Conservation (phyloP, 306 rosid species). For the Inga oerstediana region DNA sequence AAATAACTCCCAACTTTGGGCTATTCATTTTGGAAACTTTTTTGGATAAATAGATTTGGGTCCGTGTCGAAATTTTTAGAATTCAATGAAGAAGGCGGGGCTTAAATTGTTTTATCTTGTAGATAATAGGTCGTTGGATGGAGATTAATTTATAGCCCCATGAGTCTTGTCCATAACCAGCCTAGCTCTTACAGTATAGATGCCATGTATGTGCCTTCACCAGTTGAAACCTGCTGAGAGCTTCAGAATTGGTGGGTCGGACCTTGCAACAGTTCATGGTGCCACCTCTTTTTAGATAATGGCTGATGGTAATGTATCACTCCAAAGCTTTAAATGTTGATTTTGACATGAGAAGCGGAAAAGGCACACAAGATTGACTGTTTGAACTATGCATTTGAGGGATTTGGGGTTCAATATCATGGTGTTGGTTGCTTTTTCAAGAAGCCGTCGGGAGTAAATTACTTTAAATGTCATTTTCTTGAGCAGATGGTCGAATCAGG, state of each 20-base stretch:
- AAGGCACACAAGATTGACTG: neutral
- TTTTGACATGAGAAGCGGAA: slow-evolving; percentile 16
- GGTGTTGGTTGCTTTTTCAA: slow-evolving; percentile 31
- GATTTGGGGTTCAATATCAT: neutral
- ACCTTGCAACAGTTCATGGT: neutral
- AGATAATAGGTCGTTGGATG: neutral
- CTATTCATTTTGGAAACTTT: neutral
- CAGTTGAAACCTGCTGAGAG: neutral
- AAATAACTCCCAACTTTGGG: neutral
- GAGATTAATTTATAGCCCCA: neutral
- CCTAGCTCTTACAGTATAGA: neutral
- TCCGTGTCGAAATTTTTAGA: neutral
- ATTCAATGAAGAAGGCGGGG: neutral
- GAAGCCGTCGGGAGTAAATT: slow-evolving; percentile 32
- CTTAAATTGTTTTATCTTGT: neutral
- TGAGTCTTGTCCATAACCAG: neutral
- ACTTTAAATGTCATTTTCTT: slow-evolving; percentile 22
- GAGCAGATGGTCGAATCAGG: slow-evolving; percentile 31
- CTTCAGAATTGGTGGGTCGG: neutral
- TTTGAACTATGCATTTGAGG: neutral
- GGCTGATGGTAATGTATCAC: slow-evolving; percentile 14
- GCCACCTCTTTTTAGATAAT: slow-evolving; percentile 1
- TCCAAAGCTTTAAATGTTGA: slow-evolving; percentile 12
- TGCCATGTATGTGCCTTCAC: neutral
- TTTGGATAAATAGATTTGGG: neutral